Evolutionary conservation across 2,329 filamentous ascomycete genomes (phyloP), one percentile per base, ranked within the genome.

Genomic region (Thielaviopsis populi): DNA sequence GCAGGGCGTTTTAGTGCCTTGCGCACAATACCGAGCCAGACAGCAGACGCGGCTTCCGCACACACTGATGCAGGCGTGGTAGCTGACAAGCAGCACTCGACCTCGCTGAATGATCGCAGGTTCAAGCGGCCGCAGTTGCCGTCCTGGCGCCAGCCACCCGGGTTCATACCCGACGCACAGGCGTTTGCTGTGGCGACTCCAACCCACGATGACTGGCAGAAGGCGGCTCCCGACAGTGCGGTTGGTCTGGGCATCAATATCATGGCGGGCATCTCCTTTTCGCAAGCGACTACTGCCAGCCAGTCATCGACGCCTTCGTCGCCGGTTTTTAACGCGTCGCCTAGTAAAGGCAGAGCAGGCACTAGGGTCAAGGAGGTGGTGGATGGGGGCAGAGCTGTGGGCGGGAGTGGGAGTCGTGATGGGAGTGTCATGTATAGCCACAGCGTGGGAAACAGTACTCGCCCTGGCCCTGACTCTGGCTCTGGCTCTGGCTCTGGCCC

Each of bases 221-320:
- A 15, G n/a, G 42, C 10, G 6, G 3, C 41, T 22, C 19, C 27
- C 17, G 22, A 10, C 17, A 42, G 61, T 64, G 15, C 68, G 65
- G 65, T 67, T 68, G 60, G 66, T 42, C 63, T 63, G 54, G 15
- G 64, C 61, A 19, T 37, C 33, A 37, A 8, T 37, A 37, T 37
- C 30, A 7, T 3, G 30, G 15, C 53, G 15, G 53, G 53, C 4
- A 37, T 75, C n/a, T 72, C 73, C 3, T 70, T 74, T 1, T 78
- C 76, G 2, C 76, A 78, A 66, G 77, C 76, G 5, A 76, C 76
- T 1, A 78, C 76, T 10, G 75, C 74, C 8, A 77, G 75, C 66
- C 69, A 73, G 30, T 61, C 62, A 1, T 64, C 65, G 10, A 37
- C 65, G 59, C 70, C 8, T 11, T 63, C 67, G 7, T 72, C 73